Evolutionary conservation across 768 basidiomycete species (phyloP), one percentile per base, ranked within the genome.

Genomic region (Cystofilobasidium macerans): DNA sequence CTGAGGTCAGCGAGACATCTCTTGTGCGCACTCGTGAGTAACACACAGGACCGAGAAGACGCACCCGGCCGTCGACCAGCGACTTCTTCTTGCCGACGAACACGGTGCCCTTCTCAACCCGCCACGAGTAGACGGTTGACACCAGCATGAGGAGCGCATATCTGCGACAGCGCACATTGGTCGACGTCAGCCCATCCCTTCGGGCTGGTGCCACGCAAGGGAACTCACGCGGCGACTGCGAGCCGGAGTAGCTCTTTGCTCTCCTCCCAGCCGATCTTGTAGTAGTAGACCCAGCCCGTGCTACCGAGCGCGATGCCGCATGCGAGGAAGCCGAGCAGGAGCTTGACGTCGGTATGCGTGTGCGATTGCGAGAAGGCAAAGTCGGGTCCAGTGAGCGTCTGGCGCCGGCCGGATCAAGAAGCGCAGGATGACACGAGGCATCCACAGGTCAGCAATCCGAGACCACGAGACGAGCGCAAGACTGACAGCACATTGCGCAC

Each of bases 41-140:
- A n/a, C n/a, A n/a, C 11, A 24, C 20, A 33, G 43, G 24, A 35
- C 38, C 45, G 51, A 22, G 38, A 48, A 6, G 26, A 78, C 85
- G 67, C 70, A 89, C 88, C 66, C 89, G 82, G 33, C 65, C 65
- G 26, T 67, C 75, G 89, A 88, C 87, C 69, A 94, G 84, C 20
- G 88, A 86, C 77, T 93, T 91, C 69, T 92, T 84, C 74, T 86
- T 89, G 40, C 92, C 92, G 30, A 87, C 84, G 73, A 90, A 97
- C 67, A 94, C 84, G 61, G 83, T 85, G 66, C 87, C 81, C 38
- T 86, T 85, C 74, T 93, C 90, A 64, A 93, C 76, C 69, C 89
- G 88, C 73, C 87, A 88, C n/a, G 86, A 82, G 72, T 94, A 94
- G 36, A 88, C 77, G 16, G 86, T 82, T 75, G 90, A 86, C 14